phyloP scores from a whole-genome alignment of 495 filamentous ascomycete genomes.

The Talaromyces proteolyticus region DNA sequence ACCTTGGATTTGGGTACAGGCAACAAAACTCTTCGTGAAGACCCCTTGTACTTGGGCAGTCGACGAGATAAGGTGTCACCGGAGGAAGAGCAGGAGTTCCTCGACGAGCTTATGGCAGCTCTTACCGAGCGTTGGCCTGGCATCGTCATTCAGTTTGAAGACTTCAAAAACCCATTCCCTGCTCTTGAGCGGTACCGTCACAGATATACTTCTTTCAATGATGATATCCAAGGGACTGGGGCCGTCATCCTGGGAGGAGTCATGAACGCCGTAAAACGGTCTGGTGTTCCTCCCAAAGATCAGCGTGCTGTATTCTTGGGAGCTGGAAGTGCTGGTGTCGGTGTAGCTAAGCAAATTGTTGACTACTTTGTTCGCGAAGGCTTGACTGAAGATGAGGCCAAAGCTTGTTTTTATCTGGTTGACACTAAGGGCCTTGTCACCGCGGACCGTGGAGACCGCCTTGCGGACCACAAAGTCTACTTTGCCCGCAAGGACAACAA shows the following conservation, averaged over 20 bases:
- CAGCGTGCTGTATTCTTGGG: slow-evolving; percentile 96
- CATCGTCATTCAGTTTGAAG: slow-evolving; percentile 97
- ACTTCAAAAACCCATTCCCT: slow-evolving; percentile 97
- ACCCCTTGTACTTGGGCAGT: slow-evolving; percentile 91
- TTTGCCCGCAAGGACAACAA: slow-evolving; percentile 89
- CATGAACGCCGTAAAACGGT: slow-evolving; percentile 89
- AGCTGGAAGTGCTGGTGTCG: slow-evolving; percentile 90
- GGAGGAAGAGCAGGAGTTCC: slow-evolving; percentile 82
- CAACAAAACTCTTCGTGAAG: slow-evolving; percentile 81
- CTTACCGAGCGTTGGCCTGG: slow-evolving; percentile 81
- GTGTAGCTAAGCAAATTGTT: slow-evolving; percentile 94
- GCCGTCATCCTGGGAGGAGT: slow-evolving; percentile 92
- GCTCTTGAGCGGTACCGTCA: slow-evolving; percentile 84
- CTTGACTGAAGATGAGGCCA: slow-evolving; percentile 85
- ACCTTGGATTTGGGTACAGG: slow-evolving; percentile 87
- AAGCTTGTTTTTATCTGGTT: slow-evolving; percentile 92
- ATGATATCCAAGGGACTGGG: slow-evolving; percentile 97
- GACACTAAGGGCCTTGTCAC: slow-evolving; percentile 96
- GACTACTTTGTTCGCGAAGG: slow-evolving; percentile 93
- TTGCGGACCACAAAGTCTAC: slow-evolving; percentile 97
- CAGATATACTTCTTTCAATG: slow-evolving; percentile 93
- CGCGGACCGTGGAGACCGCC: slow-evolving; percentile 84
- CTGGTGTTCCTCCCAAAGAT: slow-evolving; percentile 77
- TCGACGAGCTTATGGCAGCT: slow-evolving; percentile 97
- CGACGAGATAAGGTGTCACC: slow-evolving; percentile 73